Percentiles rank a stretch among this genome's conserved stretches.
These are phyloP conservation scores for Geosmithia flava DNA, from an alignment of 2,329 filamentous ascomycete species.

Conservation along the genomic window DNA sequence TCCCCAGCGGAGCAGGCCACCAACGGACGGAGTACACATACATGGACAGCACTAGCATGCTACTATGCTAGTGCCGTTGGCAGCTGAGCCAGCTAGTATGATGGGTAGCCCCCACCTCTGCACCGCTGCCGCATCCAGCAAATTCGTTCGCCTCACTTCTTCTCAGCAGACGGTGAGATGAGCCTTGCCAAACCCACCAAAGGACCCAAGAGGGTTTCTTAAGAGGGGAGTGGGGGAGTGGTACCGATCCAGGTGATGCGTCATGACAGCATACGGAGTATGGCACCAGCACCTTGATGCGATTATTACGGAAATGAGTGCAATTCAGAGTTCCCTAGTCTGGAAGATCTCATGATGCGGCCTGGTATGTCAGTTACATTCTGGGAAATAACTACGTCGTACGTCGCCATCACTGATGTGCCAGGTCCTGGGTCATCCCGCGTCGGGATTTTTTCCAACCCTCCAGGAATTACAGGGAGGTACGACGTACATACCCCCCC, in stretches of 20 bases:
- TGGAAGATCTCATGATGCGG: neutral
- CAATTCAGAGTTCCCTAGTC: neutral
- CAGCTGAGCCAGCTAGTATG: neutral
- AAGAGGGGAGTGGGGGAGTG: no score
- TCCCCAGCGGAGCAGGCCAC: neutral
- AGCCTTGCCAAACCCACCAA: no score
- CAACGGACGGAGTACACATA: no score
- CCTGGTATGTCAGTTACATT: neutral
- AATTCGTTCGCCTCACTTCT: neutral
- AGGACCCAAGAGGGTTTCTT: neutral
- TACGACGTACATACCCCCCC: no score
- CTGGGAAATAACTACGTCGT: neutral
- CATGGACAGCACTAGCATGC: no score
- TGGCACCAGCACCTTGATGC: neutral
- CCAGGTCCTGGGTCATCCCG: neutral
- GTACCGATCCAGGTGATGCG: neutral
- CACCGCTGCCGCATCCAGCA: neutral
- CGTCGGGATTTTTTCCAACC: neutral
- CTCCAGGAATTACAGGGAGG: neutral
- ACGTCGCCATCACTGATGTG: neutral
- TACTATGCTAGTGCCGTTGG: neutral
- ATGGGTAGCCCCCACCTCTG: neutral
- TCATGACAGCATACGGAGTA: neutral
- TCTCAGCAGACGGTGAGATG: neutral
- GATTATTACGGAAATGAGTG: neutral